Base-by-base conservation (phyloP, 352 stramenopile species). In the Pythium monospermum region DNA sequence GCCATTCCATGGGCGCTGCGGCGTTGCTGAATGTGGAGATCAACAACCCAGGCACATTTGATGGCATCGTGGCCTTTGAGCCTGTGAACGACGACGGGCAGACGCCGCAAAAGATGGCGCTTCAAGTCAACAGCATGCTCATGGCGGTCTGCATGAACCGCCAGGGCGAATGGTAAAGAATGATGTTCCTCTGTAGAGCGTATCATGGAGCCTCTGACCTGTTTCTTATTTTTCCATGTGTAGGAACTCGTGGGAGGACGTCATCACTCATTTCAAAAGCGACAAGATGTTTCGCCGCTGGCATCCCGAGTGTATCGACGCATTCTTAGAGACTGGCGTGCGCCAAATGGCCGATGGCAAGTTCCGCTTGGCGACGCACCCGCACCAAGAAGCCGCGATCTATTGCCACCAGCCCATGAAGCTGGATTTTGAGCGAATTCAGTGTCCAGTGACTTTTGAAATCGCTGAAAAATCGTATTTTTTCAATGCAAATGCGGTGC, bases 31-130 rank as follows among this genome's bases (percentile, higher is more conserved):
- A 49, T n/a, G 25, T 60, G n/a, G 57, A 65, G 44, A 65, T 39
- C 8, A 27, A 15, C 2, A 46, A 37, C 18, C 44, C 57, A 12
- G 49, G 49, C 13, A 60, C 50, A 18, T 49, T 64, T 8, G 37
- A 64, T 1, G 50, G 50, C 10, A 50, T 65, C 50, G 50, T 65
- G 16, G 49, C 46, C 2, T 65, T 65, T 43, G 57, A 65, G 28
- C 57, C 57, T 7, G 48, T 58, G 18, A 45, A 36, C n/a, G 35
- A 45, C 47, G 37, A n/a, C n/a, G n/a, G n/a, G n/a, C n/a, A n/a
- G n/a, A n/a, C n/a, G n/a, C n/a, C n/a, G n/a, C n/a, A n/a, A n/a
- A n/a, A n/a, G n/a, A n/a, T n/a, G n/a, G n/a, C n/a, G n/a, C n/a
- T n/a, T n/a, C n/a, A n/a, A n/a, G n/a, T n/a, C n/a, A n/a, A n/a